A percentile compares a stretch with the other conserved stretches of the same genome.
phyloP scores from a whole-genome alignment of 495 filamentous ascomycete species.

The Xylaria scruposa region DNA sequence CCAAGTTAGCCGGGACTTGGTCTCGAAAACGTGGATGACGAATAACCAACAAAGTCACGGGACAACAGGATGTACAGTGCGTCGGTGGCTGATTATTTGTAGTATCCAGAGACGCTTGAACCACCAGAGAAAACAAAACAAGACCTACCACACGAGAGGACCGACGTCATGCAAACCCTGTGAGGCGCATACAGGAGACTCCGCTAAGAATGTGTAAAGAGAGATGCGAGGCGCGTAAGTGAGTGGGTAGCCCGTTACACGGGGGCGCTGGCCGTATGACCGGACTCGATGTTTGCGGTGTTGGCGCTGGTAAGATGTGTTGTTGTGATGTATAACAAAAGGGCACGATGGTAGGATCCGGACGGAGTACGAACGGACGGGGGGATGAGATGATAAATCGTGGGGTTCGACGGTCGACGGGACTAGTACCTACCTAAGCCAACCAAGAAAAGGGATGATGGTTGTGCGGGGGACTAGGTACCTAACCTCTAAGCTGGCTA shows the following conservation, averaged over 20 bases:
- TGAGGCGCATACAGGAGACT: not conserved
- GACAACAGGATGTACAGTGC: no score
- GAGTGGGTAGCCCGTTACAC: not conserved
- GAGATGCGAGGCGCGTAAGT: not conserved
- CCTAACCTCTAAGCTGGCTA: no score
- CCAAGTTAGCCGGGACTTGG: not conserved
- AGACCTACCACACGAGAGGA: slow-evolving; percentile 6
- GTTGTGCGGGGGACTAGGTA: not conserved
- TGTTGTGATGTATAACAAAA: not conserved
- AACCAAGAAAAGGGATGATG: not conserved
- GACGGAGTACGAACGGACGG: not conserved
- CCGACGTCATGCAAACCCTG: slow-evolving; percentile 24
- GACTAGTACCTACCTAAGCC: not conserved
- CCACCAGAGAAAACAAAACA: not conserved
- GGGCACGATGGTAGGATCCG: not conserved
- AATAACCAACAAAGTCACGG: slow-evolving; percentile 8
- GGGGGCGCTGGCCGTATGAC: not conserved
- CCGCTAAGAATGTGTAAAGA: not conserved
- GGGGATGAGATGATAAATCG: slow-evolving; percentile 19
- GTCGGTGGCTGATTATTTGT: not conserved
- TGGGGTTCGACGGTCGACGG: not conserved
- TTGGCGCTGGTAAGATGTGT: not conserved
- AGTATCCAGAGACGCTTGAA: not conserved
- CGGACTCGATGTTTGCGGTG: not conserved
- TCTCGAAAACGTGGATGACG: not conserved